Percentiles rank a stretch among this genome's conserved stretches.
Evolutionary conservation across 345 rosid species (phyloP).

Genomic region (Rhizophora apiculata): DNA sequence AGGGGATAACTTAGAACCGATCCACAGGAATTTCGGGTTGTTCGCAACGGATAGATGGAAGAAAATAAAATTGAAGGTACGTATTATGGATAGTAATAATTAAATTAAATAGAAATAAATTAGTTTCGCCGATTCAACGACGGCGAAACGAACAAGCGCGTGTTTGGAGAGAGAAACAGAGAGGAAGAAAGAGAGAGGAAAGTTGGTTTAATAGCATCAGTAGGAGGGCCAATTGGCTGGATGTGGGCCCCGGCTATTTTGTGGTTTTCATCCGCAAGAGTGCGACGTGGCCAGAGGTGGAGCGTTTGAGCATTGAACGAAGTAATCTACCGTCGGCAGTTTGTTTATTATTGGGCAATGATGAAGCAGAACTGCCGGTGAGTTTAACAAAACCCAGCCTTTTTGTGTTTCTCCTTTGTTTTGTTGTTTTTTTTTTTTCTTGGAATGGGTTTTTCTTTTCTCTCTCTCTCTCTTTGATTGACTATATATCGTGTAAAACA

Average conservation of each 20-base stretch:
- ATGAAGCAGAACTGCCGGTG: too few relatives aligned
- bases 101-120: conserved; percentile 13
- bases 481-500: too few relatives aligned
- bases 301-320: background rate
- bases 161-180: conserved; percentile 1
- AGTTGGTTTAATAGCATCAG: background rate
- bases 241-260: conserved; percentile 22
- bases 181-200: background rate
- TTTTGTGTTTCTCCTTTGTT: too few relatives aligned
- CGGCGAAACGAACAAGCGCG: conserved; percentile 23
- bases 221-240: background rate
- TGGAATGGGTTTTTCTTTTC: too few relatives aligned
- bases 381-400: too few relatives aligned
- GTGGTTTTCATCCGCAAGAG: background rate
- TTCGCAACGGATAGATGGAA: too few relatives aligned
- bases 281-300: conserved; percentile 15
- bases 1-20: conserved; percentile 16
- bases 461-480: too few relatives aligned
- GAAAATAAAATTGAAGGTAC: too few relatives aligned
- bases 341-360: too few relatives aligned
- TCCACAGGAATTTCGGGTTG: background rate
- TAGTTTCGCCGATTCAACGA: conserved; percentile 36
- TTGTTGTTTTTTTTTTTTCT: too few relatives aligned
- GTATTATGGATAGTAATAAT: background rate
- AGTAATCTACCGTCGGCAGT: conserved; percentile 8